These are phyloP conservation scores for Penicillium subrubescens DNA, from an alignment of 495 filamentous ascomycete species.

Conservation along the genomic window DNA sequence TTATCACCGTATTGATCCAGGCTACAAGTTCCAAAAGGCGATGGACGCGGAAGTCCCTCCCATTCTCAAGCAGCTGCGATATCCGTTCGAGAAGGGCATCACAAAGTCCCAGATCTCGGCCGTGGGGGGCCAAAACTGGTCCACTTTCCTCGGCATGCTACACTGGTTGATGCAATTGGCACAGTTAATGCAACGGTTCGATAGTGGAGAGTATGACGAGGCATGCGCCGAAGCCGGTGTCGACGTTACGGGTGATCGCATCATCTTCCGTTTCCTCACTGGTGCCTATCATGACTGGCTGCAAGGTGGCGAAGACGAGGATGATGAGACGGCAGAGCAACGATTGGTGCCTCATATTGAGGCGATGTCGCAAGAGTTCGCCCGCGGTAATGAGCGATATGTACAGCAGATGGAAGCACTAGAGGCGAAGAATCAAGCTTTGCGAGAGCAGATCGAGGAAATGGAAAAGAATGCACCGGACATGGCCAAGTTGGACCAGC, in stretches of 20 bases:
- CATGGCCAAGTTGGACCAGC: conserved; percentile 76
- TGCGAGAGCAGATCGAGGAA: conserved; percentile 83
- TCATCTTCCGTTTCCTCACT: conserved; percentile 89
- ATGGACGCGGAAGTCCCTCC: conserved; percentile 94
- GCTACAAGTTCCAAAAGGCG: conserved; percentile 84
- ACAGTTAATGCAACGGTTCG: conserved; percentile 82
- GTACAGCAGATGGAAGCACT: conserved; percentile 77
- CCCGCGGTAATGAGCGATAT: conserved; percentile 76
- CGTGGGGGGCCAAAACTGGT: conserved; percentile 95
- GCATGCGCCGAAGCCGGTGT: conserved; percentile 84
- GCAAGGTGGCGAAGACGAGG: conserved; percentile 73
- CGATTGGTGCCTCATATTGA: conserved; percentile 81
- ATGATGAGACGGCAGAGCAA: conserved; percentile 76
- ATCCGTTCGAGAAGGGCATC: conserved; percentile 91
- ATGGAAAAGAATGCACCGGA: conserved; percentile 82
- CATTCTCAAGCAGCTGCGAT: conserved; percentile 87
- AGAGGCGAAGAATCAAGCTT: conserved; percentile 75
- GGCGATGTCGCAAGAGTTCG: conserved; percentile 87
- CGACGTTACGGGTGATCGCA: conserved; percentile 83
- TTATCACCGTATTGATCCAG: conserved; percentile 91
- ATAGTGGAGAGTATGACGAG: conserved; percentile 76
- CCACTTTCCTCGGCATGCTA: conserved; percentile 85
- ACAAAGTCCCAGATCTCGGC: conserved; percentile 93
- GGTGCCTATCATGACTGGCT: conserved; percentile 93
- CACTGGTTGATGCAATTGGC: conserved; percentile 99